phyloP scores from a whole-genome alignment of 768 basidiomycete genomes.

The Terana coerulea region DNA sequence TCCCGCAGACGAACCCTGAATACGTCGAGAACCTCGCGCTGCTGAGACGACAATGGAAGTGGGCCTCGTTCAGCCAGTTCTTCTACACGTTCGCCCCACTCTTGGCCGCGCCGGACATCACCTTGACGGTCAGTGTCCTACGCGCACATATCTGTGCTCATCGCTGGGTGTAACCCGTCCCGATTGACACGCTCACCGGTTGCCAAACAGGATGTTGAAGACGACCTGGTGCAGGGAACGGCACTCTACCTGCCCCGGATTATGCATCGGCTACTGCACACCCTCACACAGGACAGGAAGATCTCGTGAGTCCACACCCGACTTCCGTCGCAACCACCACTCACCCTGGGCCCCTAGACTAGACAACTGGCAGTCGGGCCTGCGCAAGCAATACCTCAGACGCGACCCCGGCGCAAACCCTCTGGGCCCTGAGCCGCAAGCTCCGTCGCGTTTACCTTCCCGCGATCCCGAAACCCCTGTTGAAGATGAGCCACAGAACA shows the following conservation, averaged over 20 bases:
- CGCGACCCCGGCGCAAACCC: slow-evolving; percentile 70
- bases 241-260: slow-evolving; percentile 62
- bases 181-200: slow-evolving; percentile 13
- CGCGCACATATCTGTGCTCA: background rate
- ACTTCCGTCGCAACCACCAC: no score
- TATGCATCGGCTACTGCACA: slow-evolving; percentile 70
- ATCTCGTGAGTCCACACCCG: slow-evolving; percentile 57
- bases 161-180: background rate
- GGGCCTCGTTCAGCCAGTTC: slow-evolving; percentile 91
- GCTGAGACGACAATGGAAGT: slow-evolving; percentile 84
- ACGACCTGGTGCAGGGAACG: slow-evolving; percentile 63
- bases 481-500: slow-evolving; percentile 11
- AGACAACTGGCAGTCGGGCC: slow-evolving; percentile 74
- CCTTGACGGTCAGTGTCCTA: slow-evolving; percentile 49
- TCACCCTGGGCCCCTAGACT: slow-evolving; percentile 38
- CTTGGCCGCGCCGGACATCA: slow-evolving; percentile 67
- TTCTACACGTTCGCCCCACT: slow-evolving; percentile 79
- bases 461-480: slow-evolving; percentile 22
- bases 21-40: slow-evolving; percentile 35
- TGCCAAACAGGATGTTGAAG: slow-evolving; percentile 64
- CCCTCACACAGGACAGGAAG: slow-evolving; percentile 78
- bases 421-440: slow-evolving; percentile 56
- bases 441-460: slow-evolving; percentile 16
- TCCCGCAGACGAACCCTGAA: slow-evolving; percentile 10
- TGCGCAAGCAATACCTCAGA: slow-evolving; percentile 75